phyloP scores from a whole-genome alignment of 1,284 basidiomycete genomes.

The Microbotryomycetes sp. region DNA sequence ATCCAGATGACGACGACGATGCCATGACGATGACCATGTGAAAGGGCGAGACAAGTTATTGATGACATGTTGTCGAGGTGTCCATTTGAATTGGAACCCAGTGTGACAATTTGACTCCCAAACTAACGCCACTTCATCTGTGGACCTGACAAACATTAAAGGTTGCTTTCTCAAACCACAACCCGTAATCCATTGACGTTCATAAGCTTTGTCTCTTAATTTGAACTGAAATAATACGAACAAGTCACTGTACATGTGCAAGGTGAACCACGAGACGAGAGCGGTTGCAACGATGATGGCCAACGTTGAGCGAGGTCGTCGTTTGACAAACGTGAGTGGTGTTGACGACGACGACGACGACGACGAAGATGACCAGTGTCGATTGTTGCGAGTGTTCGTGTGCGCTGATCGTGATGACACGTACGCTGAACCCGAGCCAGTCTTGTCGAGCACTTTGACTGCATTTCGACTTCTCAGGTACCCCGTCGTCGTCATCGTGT shows the following conservation, averaged over 20 bases:
- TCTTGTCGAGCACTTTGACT: no score
- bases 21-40: no score
- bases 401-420: neutral
- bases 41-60: no score
- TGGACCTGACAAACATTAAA: slow-evolving; percentile 32
- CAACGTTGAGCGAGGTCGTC: neutral
- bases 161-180: slow-evolving; percentile 34
- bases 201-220: slow-evolving; percentile 22
- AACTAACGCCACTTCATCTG: slow-evolving; percentile 24
- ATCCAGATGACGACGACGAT: no score
- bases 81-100: slow-evolving; percentile 8
- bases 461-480: no score
- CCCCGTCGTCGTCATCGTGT: no score
- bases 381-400: neutral
- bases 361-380: no score
- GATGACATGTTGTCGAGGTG: neutral
- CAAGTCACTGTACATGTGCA: neutral
- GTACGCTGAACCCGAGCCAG: neutral
- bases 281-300: neutral
- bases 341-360: neutral
- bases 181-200: slow-evolving; percentile 15
- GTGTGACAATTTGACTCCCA: slow-evolving; percentile 33
- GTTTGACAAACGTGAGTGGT: neutral
- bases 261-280: neutral
- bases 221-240: slow-evolving; percentile 31